Evolutionary conservation across 768 basidiomycete genomes (phyloP).

Genomic region (Mycena olivaceomarginata): DNA sequence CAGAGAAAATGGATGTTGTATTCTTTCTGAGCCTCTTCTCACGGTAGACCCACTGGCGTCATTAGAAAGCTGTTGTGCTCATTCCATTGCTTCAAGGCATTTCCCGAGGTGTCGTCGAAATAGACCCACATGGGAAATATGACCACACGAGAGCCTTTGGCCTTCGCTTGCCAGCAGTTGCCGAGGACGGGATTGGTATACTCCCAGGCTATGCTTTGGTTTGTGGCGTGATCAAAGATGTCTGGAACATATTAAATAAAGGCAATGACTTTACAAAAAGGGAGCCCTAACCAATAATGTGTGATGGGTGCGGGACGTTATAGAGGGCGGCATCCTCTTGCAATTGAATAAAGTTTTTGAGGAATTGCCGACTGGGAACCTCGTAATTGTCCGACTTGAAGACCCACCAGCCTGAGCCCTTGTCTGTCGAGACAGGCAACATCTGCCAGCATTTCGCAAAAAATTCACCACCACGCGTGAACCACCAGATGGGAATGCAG

Average conservation of each 20-base stretch:
- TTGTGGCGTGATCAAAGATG: neutral
- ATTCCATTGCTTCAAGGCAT: slow-evolving; percentile 52
- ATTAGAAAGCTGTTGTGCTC: slow-evolving; percentile 46
- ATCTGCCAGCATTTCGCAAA: slow-evolving; percentile 19
- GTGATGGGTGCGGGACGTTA: neutral
- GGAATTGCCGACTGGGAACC: neutral
- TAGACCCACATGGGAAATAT: slow-evolving; percentile 48
- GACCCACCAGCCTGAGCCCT: slow-evolving; percentile 29
- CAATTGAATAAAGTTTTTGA: neutral
- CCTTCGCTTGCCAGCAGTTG: slow-evolving; percentile 25
- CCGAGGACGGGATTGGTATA: slow-evolving; percentile 5
- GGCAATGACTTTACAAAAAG: neutral
- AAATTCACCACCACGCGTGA: neutral
- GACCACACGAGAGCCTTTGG: slow-evolving; percentile 38
- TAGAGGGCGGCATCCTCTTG: neutral
- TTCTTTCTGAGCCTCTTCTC: slow-evolving; percentile 40
- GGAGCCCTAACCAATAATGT: neutral
- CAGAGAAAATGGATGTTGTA: no score
- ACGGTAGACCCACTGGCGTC: slow-evolving; percentile 59
- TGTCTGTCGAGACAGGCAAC: neutral
- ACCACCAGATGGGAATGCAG: slow-evolving; percentile 45
- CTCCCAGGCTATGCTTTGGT: neutral
- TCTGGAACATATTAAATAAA: slow-evolving; percentile 4
- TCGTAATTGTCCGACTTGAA: neutral
- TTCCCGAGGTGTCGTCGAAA: slow-evolving; percentile 55